phyloP scores from a whole-genome alignment of 768 basidiomycete genomes.

The Dacryopinax primogenitus region DNA sequence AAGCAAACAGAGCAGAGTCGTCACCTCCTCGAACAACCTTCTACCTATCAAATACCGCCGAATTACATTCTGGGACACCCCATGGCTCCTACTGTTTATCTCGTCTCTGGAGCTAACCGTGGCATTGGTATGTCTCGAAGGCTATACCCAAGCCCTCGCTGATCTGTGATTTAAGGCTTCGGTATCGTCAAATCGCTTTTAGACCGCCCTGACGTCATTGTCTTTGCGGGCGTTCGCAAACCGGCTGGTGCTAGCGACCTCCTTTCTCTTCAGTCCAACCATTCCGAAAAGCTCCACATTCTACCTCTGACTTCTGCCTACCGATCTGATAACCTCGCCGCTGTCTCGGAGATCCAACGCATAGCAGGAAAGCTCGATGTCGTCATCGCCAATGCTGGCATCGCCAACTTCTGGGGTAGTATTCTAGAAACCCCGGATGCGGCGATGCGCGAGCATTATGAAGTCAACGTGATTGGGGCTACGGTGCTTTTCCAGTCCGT shows the following conservation, averaged over 20 bases:
- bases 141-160: too few species aligned
- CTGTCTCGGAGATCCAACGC: slow-evolving; percentile 12
- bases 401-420: neutral
- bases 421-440: neutral
- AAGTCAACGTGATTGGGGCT: slow-evolving; percentile 18
- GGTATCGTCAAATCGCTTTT: slow-evolving; percentile 10
- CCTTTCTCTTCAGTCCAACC: slow-evolving; percentile 8
- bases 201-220: slow-evolving; percentile 6
- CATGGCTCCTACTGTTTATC: neutral
- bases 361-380: slow-evolving; percentile 18
- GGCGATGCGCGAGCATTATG: neutral
- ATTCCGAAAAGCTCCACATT: slow-evolving; percentile 10
- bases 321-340: slow-evolving; percentile 14
- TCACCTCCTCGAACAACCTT: too few species aligned
- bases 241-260: slow-evolving; percentile 11
- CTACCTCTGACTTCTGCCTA: slow-evolving; percentile 15
- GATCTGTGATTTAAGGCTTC: too few species aligned
- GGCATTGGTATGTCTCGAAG: slow-evolving; percentile 10
- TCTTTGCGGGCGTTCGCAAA: slow-evolving; percentile 18
- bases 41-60: too few species aligned
- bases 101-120: slow-evolving; percentile 17
- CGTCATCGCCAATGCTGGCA: slow-evolving; percentile 21
- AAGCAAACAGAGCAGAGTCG: too few species aligned
- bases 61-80: neutral
- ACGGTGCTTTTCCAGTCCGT: slow-evolving; percentile 18